Percentiles rank a stretch among this genome's conserved stretches.
phyloP scores from a whole-genome alignment of 345 rosid species.

The Rubroshorea leprosula region DNA sequence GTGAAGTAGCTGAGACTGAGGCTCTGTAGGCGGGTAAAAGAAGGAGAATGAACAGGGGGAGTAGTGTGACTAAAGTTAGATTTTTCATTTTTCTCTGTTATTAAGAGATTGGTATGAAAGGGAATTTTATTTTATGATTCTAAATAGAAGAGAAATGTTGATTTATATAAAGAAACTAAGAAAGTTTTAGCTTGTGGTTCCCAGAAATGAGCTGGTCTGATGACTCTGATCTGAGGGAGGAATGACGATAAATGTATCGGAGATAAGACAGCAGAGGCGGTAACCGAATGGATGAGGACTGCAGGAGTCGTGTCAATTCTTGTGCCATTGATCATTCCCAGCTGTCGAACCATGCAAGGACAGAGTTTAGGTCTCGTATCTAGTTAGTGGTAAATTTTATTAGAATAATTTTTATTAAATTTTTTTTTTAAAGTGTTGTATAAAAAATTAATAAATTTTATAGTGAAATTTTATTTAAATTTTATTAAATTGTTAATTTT shows the following conservation, averaged over 20 bases:
- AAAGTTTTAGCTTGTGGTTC: not conserved
- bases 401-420: no score
- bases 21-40: not conserved
- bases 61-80: not conserved
- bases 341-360: no score
- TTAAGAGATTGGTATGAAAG: not conserved
- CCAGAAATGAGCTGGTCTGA: not conserved
- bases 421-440: no score
- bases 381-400: no score
- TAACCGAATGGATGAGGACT: no score
- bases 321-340: no score
- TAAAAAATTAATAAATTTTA: no score
- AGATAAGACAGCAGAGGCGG: not conserved
- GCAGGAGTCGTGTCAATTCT: no score
- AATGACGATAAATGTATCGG: not conserved
- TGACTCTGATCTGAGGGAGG: not conserved
- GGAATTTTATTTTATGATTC: not conserved
- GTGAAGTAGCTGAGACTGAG: not conserved
- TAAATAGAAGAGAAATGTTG: not conserved
- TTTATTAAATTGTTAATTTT: no score
- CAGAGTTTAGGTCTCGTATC: no score
- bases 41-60: not conserved
- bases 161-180: conserved; percentile 1
- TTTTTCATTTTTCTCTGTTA: conserved; percentile 9
- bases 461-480: no score